Evolutionary conservation across 257 asterid species (phyloP).

Genomic region (Apocynum venetum): DNA sequence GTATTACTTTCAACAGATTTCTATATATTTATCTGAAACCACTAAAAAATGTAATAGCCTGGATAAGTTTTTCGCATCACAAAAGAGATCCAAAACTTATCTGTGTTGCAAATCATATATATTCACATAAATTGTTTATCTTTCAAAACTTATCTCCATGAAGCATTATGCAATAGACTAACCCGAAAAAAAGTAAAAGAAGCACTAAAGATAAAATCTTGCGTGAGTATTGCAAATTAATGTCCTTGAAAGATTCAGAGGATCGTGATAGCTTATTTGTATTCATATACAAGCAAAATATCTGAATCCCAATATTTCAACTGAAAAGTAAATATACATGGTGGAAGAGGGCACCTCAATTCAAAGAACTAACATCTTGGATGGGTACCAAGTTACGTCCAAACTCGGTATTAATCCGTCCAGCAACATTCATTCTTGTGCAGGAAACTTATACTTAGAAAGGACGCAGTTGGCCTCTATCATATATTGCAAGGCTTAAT

Average conservation of each 20-base stretch:
- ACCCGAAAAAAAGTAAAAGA: not conserved
- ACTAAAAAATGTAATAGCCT: not conserved
- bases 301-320: not conserved
- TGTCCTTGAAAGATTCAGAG: not conserved
- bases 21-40: not conserved
- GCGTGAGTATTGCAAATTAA: not conserved
- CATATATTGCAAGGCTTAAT: not conserved
- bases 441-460: not conserved
- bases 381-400: not conserved
- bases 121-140: not conserved
- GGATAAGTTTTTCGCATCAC: not conserved
- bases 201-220: not conserved
- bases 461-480: not conserved
- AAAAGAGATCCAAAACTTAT: not conserved
- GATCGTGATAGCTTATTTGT: not conserved
- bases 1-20: not conserved
- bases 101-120: not conserved
- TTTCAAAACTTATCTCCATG: not conserved
- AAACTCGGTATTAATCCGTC: not conserved
- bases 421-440: not conserved
- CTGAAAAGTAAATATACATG: not conserved
- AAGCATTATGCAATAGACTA: not conserved
- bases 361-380: not conserved
- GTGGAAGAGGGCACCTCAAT: not conserved
- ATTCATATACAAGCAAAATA: not conserved